A percentile compares a stretch with the other conserved stretches of the same genome.
phyloP scores from a whole-genome alignment of 345 rosid genomes.

The Reutealis trisperma region DNA sequence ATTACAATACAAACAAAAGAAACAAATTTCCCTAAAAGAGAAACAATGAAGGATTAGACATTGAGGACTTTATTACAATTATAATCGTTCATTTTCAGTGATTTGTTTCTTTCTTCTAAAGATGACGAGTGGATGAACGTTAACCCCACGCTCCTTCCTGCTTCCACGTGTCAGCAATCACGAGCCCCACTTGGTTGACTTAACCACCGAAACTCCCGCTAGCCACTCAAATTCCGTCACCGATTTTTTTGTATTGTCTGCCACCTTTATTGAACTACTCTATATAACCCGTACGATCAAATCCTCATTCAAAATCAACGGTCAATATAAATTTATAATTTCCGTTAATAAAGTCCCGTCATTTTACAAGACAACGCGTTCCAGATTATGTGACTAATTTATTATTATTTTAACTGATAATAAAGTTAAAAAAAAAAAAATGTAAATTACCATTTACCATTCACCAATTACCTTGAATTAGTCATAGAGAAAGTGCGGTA shows the following conservation, averaged over 20 bases:
- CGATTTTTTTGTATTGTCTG: not conserved
- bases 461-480: not conserved
- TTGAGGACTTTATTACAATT: too few species aligned
- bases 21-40: too few species aligned
- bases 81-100: too few species aligned
- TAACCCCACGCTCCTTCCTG: not conserved
- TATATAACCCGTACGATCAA: conserved; percentile 4
- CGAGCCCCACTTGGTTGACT: conserved; percentile 6
- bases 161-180: conserved; percentile 27
- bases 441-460: too few species aligned
- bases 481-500: not conserved
- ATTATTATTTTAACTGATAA: not conserved
- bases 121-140: not conserved
- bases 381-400: too few species aligned
- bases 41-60: too few species aligned
- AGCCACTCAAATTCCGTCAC: not conserved
- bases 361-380: not conserved
- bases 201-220: conserved; percentile 13
- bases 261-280: not conserved
- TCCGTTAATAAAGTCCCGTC: not conserved
- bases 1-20: too few species aligned
- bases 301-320: not conserved
- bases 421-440: not conserved
- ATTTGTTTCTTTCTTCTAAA: not conserved
- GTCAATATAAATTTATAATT: not conserved